Evolutionary conservation across 192 early-diverging fungal species (phyloP).

Genomic region (Coemansia sp.): DNA sequence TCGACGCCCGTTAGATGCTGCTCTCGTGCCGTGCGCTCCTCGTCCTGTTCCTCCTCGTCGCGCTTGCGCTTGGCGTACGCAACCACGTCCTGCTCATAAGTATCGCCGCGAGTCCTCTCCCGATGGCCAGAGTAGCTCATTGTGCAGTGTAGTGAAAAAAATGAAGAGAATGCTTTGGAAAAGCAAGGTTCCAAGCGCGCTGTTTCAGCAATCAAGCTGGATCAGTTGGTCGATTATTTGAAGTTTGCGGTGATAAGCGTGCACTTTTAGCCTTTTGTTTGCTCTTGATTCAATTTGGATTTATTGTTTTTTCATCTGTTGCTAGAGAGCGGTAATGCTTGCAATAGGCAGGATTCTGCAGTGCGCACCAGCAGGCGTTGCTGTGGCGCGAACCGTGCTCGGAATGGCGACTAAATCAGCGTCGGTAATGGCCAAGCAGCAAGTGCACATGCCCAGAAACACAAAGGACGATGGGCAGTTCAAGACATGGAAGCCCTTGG

Average conservation of each 20-base stretch:
- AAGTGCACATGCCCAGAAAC: slow-evolving; percentile 30
- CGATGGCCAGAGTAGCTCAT: background rate
- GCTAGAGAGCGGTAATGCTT: slow-evolving; percentile 7
- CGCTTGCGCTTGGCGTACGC: slow-evolving; percentile 49
- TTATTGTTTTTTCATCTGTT: background rate
- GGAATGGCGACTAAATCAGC: background rate
- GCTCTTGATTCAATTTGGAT: too few species aligned
- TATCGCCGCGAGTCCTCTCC: background rate
- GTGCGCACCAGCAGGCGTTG: background rate
- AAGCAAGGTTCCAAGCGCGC: background rate
- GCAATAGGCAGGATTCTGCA: slow-evolving; percentile 1
- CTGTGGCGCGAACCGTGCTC: background rate
- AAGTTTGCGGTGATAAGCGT: too few species aligned
- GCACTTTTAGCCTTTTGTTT: too few species aligned
- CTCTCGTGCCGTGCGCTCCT: background rate
- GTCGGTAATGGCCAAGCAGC: background rate
- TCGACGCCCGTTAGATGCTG: slow-evolving; percentile 13
- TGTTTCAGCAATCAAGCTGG: background rate
- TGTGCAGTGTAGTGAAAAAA: background rate
- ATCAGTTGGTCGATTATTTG: too few species aligned
- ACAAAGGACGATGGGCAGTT: slow-evolving; percentile 64
- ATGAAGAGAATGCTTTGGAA: background rate
- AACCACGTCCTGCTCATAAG: slow-evolving; percentile 28
- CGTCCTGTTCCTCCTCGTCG: slow-evolving; percentile 29
- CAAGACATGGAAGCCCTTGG: slow-evolving; percentile 89